A percentile compares a stretch with the other conserved stretches of the same genome.
phyloP scores from a whole-genome alignment of 1,284 basidiomycete species.

The Ustilago esculenta region DNA sequence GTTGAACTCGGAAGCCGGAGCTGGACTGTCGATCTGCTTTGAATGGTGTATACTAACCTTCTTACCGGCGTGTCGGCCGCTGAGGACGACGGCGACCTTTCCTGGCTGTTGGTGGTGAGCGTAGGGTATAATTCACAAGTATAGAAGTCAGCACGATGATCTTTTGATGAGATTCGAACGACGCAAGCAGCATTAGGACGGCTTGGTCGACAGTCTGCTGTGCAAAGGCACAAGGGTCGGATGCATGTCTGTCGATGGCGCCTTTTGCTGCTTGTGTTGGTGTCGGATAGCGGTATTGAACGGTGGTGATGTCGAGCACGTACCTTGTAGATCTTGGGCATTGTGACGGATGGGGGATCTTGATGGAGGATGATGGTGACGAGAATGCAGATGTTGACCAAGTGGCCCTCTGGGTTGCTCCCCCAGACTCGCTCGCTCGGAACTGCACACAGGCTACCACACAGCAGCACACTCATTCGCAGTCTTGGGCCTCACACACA shows the following conservation, averaged over 20 bases:
- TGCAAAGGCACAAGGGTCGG: background rate
- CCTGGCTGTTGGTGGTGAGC: constrained; percentile 86
- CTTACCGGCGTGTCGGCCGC: constrained; percentile 67
- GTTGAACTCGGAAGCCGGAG: constrained; percentile 17
- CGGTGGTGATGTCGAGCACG: constrained; percentile 5
- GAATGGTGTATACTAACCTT: constrained; percentile 55
- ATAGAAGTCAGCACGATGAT: constrained; percentile 10
- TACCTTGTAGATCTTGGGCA: constrained; percentile 66
- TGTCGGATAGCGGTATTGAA: background rate
- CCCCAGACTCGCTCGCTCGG: constrained; percentile 10
- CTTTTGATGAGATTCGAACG: background rate
- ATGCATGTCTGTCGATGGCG: constrained; percentile 19
- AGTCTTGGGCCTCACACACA: background rate
- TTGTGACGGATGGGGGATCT: constrained; percentile 51
- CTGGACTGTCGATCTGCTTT: constrained; percentile 4
- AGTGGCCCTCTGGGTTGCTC: constrained; percentile 13
- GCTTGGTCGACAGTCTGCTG: background rate
- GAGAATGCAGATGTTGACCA: constrained; percentile 29
- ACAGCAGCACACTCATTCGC: constrained; percentile 3
- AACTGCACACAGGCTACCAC: background rate
- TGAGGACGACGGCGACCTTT: constrained; percentile 76
- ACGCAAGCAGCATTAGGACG: constrained; percentile 18
- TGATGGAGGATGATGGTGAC: constrained; percentile 51
- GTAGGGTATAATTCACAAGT: background rate
- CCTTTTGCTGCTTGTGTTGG: constrained; percentile 6